These are phyloP conservation scores for Dryas integrifolia DNA, from an alignment of 331 rosid genomes.

Conservation along the genomic window DNA sequence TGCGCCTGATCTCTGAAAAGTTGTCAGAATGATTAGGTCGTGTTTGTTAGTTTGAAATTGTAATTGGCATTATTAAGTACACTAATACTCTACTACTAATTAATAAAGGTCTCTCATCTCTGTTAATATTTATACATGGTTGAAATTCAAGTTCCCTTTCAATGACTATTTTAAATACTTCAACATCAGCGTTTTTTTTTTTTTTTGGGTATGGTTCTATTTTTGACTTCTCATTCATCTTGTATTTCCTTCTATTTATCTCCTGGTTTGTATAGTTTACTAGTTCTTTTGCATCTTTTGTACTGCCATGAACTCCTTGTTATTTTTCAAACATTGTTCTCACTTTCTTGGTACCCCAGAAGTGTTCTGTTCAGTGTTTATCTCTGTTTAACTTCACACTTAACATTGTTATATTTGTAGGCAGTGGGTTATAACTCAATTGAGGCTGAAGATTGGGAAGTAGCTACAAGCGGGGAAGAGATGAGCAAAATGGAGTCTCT, in stretches of 20 bases:
- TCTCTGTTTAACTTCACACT: slow-evolving; percentile 22
- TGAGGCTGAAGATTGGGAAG: slow-evolving; percentile 99
- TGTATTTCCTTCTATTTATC: background rate
- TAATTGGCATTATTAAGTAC: background rate
- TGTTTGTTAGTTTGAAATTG: background rate
- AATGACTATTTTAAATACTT: background rate
- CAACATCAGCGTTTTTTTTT: background rate
- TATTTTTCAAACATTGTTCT: background rate
- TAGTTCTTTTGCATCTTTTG: background rate
- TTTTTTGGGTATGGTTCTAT: background rate
- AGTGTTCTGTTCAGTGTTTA: background rate
- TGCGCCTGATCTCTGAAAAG: background rate
- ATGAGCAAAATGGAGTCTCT: slow-evolving; percentile 99
- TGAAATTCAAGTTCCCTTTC: background rate
- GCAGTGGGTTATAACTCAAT: slow-evolving; percentile 97
- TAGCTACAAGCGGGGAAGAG: slow-evolving; percentile 93
- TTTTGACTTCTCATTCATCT: background rate
- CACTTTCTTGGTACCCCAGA: slow-evolving; percentile 3
- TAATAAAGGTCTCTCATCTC: background rate
- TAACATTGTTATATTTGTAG: slow-evolving; percentile 39
- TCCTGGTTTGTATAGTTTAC: background rate
- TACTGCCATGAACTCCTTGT: background rate
- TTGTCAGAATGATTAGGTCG: background rate
- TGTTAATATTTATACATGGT: background rate
- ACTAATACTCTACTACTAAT: background rate